These are phyloP conservation scores for Aspergillus hancockii DNA, from an alignment of 495 filamentous ascomycete genomes.

Conservation along the genomic window DNA sequence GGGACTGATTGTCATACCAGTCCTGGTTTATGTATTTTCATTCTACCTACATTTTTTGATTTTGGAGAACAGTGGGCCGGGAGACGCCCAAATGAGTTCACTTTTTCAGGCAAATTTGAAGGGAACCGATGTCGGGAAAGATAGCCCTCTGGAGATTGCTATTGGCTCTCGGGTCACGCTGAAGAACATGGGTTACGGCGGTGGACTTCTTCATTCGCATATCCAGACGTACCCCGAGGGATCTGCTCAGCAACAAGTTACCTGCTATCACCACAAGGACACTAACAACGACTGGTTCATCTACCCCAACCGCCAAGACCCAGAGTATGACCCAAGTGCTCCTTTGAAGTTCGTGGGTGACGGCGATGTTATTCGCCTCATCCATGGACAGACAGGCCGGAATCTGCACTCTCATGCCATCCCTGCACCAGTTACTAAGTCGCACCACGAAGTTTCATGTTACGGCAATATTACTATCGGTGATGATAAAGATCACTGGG, in stretches of 20 bases:
- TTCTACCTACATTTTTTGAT: constrained; percentile 94
- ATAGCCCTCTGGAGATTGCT: constrained; percentile 90
- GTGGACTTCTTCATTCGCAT: constrained; percentile 96
- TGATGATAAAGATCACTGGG: constrained; percentile 98
- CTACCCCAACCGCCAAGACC: constrained; percentile 80
- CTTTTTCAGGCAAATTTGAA: constrained; percentile 95
- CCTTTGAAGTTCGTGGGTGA: constrained; percentile 74
- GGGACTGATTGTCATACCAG: constrained; percentile 84
- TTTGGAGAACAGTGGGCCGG: constrained; percentile 90
- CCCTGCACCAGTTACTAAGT: constrained; percentile 84
- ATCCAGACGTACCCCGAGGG: constrained; percentile 96
- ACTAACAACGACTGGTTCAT: constrained; percentile 99
- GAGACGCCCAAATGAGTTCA: constrained; percentile 98
- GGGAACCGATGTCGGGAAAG: constrained; percentile 89
- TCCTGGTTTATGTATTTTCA: constrained; percentile 88
- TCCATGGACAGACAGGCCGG: constrained; percentile 93
- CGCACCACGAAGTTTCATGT: constrained; percentile 86
- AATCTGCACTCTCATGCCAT: constrained; percentile 94
- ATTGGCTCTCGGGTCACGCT: constrained; percentile 86
- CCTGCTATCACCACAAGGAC: constrained; percentile 99
- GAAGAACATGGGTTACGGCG: constrained; percentile 99
- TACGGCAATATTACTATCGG: constrained; percentile 97
- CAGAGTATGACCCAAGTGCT: constrained; percentile 69
- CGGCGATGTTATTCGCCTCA: constrained; percentile 77
- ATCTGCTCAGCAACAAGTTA: constrained; percentile 92